A percentile compares a stretch with the other conserved stretches of the same genome.
Conservation (phyloP, 306 rosid genomes). For the Nissolia schottii region DNA sequence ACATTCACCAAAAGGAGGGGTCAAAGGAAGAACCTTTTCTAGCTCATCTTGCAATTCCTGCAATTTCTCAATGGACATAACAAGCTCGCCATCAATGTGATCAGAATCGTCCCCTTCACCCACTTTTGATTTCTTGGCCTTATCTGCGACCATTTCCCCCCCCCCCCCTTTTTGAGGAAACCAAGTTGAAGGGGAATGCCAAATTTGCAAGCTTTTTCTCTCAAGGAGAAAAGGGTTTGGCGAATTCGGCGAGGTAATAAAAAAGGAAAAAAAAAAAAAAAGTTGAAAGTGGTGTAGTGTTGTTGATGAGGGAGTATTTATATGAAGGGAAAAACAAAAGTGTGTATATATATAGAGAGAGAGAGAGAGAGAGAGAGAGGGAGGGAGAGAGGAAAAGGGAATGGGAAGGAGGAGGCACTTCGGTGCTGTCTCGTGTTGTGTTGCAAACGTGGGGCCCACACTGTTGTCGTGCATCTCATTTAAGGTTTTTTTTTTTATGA, state of each 20-base stretch:
- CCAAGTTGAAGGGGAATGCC: not conserved
- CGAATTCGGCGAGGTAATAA: not conserved
- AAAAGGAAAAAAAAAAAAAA: too few species aligned
- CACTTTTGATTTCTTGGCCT: constrained; percentile 5
- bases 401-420: too few species aligned
- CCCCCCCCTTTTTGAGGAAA: not conserved
- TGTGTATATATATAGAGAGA: too few species aligned
- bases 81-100: constrained; percentile 12
- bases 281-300: too few species aligned
- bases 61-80: constrained; percentile 7
- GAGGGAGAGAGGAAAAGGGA: too few species aligned
- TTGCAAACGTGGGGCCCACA: not conserved
- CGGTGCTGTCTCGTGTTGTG: not conserved
- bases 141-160: not conserved
- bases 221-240: not conserved
- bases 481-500: not conserved
- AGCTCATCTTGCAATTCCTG: constrained; percentile 23
- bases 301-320: not conserved
- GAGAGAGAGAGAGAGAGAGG: too few species aligned
- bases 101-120: constrained; percentile 1
- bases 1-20: not conserved
- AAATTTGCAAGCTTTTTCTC: not conserved
- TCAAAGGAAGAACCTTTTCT: constrained; percentile 18
- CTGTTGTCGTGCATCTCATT: not conserved
- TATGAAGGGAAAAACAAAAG: not conserved